These are phyloP conservation scores for Tolypocladium paradoxum DNA, from an alignment of 2,329 filamentous ascomycete genomes.

Conservation along the genomic window DNA sequence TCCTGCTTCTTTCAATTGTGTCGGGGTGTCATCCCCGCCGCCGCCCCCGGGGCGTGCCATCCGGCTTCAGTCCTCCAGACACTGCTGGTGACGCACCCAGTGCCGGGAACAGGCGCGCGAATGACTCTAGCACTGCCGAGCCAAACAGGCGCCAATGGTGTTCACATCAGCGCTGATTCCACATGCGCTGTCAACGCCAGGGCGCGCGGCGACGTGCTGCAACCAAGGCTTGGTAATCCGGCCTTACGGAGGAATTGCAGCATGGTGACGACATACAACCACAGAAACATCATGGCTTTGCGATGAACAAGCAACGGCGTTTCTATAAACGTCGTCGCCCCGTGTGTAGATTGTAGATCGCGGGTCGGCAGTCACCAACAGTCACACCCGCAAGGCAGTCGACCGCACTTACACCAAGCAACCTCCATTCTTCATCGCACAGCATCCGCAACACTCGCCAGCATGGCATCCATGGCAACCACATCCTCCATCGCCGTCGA, in stretches of 20 bases:
- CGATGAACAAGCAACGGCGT: too few relatives aligned
- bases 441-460: not conserved
- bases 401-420: not conserved
- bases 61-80: not conserved
- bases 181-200: not conserved
- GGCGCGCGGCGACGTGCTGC: not conserved
- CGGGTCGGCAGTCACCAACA: too few relatives aligned
- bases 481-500: conserved; percentile 13
- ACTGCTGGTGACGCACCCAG: not conserved
- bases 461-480: not conserved
- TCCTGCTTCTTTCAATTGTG: too few relatives aligned
- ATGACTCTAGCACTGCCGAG: not conserved
- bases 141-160: not conserved
- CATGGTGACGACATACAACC: not conserved
- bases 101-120: not conserved
- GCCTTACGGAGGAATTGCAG: not conserved
- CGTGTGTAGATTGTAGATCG: not conserved
- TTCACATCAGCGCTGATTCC: not conserved
- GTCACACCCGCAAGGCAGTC: too few relatives aligned
- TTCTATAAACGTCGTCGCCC: too few relatives aligned
- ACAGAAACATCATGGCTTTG: not conserved
- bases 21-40: not conserved
- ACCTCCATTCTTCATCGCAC: not conserved
- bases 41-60: too few relatives aligned
- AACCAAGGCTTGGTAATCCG: not conserved